Evolutionary conservation across 345 rosid species (phyloP).

Genomic region (Erodium maritimum): DNA sequence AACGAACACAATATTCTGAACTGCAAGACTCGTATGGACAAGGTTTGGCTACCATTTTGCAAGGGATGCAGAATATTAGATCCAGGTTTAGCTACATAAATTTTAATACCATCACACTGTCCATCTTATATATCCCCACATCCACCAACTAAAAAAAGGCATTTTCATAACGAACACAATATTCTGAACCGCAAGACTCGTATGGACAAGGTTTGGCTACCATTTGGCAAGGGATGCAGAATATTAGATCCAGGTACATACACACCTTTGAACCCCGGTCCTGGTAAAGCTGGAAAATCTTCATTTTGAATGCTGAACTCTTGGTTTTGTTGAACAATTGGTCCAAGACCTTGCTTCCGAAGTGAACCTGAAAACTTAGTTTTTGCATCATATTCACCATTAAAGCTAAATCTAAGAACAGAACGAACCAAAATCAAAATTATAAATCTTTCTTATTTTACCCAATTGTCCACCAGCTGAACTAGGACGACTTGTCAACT

Average conservation of each 20-base stretch:
- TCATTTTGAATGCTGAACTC: conserved; percentile 99
- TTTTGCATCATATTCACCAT: background rate
- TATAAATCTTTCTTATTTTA: conserved; percentile 12
- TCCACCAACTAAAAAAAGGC: background rate
- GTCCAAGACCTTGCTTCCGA: conserved; percentile 74
- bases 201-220: background rate
- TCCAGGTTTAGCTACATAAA: background rate
- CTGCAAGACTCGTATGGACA: background rate
- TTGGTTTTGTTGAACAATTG: conserved; percentile 91
- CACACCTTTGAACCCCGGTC: conserved; percentile 96
- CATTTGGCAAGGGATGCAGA: background rate
- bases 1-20: too few species aligned
- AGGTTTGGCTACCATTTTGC: background rate
- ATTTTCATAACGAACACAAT: background rate
- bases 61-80: background rate
- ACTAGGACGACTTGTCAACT: conserved; percentile 83
- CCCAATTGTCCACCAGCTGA: conserved; percentile 98
- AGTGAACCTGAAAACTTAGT: conserved; percentile 50
- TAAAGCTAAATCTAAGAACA: background rate
- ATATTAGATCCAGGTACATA: conserved; percentile 1
- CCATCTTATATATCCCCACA: background rate
- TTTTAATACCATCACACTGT: background rate
- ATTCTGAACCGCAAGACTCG: background rate
- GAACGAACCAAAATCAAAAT: background rate
- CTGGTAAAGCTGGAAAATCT: conserved; percentile 98